phyloP scores from a whole-genome alignment of 805 yeast species.

The Starmerella kuoi region DNA sequence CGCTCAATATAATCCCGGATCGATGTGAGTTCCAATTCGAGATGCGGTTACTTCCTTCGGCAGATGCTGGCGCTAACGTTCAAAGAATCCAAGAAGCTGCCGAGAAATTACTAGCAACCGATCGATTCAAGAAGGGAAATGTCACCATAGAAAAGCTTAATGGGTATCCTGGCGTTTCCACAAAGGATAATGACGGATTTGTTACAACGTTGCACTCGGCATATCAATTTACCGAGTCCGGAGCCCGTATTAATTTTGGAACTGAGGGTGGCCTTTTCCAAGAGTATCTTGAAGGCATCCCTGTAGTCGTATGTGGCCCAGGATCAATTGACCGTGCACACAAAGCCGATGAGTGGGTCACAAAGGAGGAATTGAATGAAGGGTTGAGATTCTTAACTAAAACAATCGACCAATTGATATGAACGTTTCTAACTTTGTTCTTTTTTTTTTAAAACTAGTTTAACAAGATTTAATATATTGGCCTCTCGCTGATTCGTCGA shows the following conservation, averaged over 20 bases:
- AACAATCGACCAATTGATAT: neutral
- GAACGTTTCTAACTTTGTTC: too few species aligned
- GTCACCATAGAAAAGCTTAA: conserved; percentile 11
- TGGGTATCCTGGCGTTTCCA: conserved; percentile 15
- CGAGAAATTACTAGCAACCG: conserved; percentile 3
- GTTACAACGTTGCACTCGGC: neutral
- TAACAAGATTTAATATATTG: too few species aligned
- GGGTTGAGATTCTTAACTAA: neutral
- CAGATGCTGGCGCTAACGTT: conserved; percentile 4
- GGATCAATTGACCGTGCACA: conserved; percentile 19
- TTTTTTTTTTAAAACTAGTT: too few species aligned
- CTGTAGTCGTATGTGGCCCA: conserved; percentile 19
- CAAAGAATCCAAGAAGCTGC: conserved; percentile 3
- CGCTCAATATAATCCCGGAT: conserved; percentile 18
- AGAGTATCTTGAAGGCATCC: conserved; percentile 10
- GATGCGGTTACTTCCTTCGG: conserved; percentile 16
- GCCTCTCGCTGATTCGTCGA: too few species aligned
- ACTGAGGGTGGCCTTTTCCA: conserved; percentile 20
- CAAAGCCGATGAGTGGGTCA: conserved; percentile 19
- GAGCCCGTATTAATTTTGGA: conserved; percentile 15
- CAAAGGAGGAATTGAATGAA: conserved; percentile 9
- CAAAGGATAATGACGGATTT: conserved; percentile 5
- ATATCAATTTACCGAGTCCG: neutral
- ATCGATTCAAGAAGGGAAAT: conserved; percentile 5
- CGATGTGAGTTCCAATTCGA: conserved; percentile 17